These are phyloP conservation scores for Pyrenophora seminiperda DNA, from an alignment of 2,329 filamentous ascomycete species.

Conservation along the genomic window DNA sequence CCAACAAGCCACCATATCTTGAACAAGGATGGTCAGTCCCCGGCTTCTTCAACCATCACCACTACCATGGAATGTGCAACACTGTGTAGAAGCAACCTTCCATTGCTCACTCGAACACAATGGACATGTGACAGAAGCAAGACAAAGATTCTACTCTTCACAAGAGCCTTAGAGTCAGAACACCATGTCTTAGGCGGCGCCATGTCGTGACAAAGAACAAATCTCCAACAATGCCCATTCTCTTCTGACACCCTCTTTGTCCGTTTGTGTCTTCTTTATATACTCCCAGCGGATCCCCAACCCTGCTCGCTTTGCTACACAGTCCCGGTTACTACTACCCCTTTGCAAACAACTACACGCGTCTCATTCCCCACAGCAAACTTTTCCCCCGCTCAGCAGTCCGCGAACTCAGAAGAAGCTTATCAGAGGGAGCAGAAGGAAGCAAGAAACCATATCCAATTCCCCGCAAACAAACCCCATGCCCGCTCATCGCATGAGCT, in stretches of 20 bases:
- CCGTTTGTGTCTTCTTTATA: constrained; percentile 37
- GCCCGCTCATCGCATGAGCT: constrained; percentile 17
- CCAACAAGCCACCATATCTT: constrained; percentile 10
- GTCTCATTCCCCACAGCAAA: constrained; percentile 16
- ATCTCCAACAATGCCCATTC: constrained; percentile 30
- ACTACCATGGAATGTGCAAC: constrained; percentile 6
- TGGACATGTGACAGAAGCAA: constrained; percentile 22
- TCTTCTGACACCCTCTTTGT: constrained; percentile 27
- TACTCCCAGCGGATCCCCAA: constrained; percentile 17
- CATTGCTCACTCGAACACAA: constrained; percentile 19
- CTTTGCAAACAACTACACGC: constrained; percentile 2
- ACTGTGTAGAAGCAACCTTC: constrained; percentile 20
- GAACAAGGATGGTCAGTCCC: not conserved
- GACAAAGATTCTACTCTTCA: constrained; percentile 33
- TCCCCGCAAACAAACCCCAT: constrained; percentile 5
- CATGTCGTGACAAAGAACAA: constrained; percentile 36
- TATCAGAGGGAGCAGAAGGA: not conserved
- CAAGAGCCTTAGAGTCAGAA: constrained; percentile 11
- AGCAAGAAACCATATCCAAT: not conserved
- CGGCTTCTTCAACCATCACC: not conserved
- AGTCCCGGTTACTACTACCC: constrained; percentile 5
- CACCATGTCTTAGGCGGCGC: constrained; percentile 21
- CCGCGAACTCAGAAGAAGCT: not conserved
- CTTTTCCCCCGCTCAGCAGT: not conserved
- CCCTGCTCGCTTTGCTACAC: constrained; percentile 19